Conservation (phyloP, 2,329 filamentous ascomycete genomes). For the Metarhizium album region DNA sequence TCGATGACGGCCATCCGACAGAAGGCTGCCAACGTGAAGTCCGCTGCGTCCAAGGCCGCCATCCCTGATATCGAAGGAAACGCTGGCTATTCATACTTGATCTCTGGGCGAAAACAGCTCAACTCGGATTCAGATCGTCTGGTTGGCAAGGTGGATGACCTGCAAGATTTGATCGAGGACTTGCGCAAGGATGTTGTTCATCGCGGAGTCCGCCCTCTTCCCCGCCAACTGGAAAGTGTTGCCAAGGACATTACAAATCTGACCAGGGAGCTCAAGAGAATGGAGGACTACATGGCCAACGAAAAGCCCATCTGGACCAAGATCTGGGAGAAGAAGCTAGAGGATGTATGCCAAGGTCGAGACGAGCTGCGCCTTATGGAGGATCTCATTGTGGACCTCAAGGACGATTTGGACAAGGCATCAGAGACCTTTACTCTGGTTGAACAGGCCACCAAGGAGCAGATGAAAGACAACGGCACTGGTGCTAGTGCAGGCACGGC, state of each 20-base stretch:
- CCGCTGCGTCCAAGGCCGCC: slow-evolving; percentile 57
- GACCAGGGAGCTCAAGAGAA: slow-evolving; percentile 79
- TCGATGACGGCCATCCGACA: slow-evolving; percentile 76
- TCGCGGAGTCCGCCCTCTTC: slow-evolving; percentile 82
- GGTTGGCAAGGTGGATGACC: slow-evolving; percentile 84
- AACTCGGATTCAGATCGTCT: slow-evolving; percentile 81
- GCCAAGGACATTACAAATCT: slow-evolving; percentile 77
- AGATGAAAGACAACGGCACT: slow-evolving; percentile 65
- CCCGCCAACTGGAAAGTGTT: slow-evolving; percentile 79
- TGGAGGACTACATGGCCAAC: slow-evolving; percentile 81
- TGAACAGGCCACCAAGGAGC: slow-evolving; percentile 96
- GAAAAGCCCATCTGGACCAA: slow-evolving; percentile 98
- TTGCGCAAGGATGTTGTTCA: slow-evolving; percentile 93
- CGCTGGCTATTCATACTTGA: slow-evolving; percentile 76
- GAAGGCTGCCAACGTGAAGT: slow-evolving; percentile 75
- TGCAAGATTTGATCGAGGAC: slow-evolving; percentile 96
- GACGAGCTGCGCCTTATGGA: slow-evolving; percentile 95
- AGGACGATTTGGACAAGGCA: slow-evolving; percentile 92
- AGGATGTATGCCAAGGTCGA: slow-evolving; percentile 89
- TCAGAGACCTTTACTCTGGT: slow-evolving; percentile 88
- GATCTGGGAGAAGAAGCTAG: slow-evolving; percentile 97
- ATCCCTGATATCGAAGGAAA: slow-evolving; percentile 65
- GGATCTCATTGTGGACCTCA: slow-evolving; percentile 81
- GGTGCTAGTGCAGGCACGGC: slow-evolving; percentile 38
- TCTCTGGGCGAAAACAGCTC: slow-evolving; percentile 75